These are phyloP conservation scores for Psidium guajava DNA, from an alignment of 345 rosid species.

Conservation along the genomic window DNA sequence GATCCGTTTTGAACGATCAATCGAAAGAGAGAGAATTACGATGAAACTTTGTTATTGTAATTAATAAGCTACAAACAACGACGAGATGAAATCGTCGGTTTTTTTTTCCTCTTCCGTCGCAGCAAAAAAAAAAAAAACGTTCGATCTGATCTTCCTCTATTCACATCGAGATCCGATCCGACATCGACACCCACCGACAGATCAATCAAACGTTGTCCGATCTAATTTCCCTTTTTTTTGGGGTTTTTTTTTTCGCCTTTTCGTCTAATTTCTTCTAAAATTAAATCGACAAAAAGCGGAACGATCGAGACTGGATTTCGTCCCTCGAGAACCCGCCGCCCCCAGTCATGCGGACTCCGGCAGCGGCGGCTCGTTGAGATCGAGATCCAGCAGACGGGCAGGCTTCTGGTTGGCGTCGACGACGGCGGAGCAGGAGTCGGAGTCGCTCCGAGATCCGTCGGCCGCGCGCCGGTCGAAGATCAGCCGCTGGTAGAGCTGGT, in stretches of 20 bases:
- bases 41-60: neutral
- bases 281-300: neutral
- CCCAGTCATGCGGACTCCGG: constrained; percentile 27
- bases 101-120: neutral
- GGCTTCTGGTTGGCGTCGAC: constrained; percentile 20
- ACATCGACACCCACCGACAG: neutral
- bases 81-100: neutral
- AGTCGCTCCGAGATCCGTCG: constrained; percentile 32
- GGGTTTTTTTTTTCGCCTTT: neutral
- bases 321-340: neutral
- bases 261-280: neutral
- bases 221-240: neutral
- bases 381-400: constrained; percentile 28
- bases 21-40: neutral
- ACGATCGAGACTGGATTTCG: neutral
- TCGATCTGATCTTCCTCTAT: neutral
- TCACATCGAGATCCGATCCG: neutral
- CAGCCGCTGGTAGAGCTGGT: constrained; percentile 16
- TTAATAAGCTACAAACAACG: neutral
- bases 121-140: neutral
- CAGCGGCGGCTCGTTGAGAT: constrained; percentile 55
- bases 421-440: constrained; percentile 48
- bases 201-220: neutral
- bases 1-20: too few species aligned
- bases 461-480: constrained; percentile 8